Percentiles rank a stretch among this genome's conserved stretches.
phyloP scores from a whole-genome alignment of 2,329 filamentous ascomycete genomes.

The Graphilbum sp. region DNA sequence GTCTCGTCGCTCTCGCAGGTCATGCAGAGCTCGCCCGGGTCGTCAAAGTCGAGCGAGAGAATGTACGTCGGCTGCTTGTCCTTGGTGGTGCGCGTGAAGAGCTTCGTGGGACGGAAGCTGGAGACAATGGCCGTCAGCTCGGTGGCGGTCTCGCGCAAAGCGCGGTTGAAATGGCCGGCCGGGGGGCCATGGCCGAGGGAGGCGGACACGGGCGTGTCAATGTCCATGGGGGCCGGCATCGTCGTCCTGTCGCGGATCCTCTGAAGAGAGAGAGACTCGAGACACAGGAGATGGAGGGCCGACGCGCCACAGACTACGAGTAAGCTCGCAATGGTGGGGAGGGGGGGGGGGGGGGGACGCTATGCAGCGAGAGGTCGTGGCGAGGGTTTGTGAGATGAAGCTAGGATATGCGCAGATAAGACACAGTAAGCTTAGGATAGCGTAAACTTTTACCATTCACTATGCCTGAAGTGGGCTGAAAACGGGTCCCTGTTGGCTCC shows the following conservation, averaged over 20 bases:
- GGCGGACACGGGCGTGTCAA: constrained; percentile 25
- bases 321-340: too few relatives aligned
- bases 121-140: constrained; percentile 65
- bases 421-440: too few relatives aligned
- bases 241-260: too few relatives aligned
- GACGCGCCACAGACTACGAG: too few relatives aligned
- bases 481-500: too few relatives aligned
- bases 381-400: too few relatives aligned
- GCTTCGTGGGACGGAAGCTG: constrained; percentile 63
- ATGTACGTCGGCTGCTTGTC: constrained; percentile 45
- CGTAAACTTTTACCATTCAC: too few relatives aligned
- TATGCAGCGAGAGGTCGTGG: too few relatives aligned
- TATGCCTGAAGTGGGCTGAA: too few relatives aligned
- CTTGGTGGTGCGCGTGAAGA: constrained; percentile 41
- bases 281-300: too few relatives aligned
- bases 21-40: constrained; percentile 83
- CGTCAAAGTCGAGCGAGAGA: constrained; percentile 90
- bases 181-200: constrained; percentile 21
- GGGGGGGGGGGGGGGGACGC: too few relatives aligned
- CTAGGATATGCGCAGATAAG: too few relatives aligned
- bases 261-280: neutral
- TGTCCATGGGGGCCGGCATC: constrained; percentile 43
- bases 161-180: constrained; percentile 33
- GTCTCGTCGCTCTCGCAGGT: constrained; percentile 87
- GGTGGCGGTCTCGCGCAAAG: constrained; percentile 33